Percentiles rank a stretch among this genome's conserved stretches.
phyloP scores from a whole-genome alignment of 2,329 filamentous ascomycete species.

The Clonostachys rosea region DNA sequence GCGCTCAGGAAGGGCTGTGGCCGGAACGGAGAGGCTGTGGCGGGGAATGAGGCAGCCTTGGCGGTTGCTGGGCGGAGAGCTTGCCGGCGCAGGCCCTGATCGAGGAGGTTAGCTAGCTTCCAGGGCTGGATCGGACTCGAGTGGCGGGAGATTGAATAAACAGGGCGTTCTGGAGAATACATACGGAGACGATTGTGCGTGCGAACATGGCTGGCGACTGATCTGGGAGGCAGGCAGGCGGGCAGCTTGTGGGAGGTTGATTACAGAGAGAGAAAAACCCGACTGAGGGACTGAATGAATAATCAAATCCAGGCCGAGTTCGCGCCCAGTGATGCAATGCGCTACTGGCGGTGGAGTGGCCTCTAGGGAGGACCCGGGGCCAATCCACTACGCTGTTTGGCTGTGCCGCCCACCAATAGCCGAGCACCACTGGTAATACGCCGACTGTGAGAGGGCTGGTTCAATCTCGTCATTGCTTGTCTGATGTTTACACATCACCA shows the following conservation, averaged over 20 bases:
- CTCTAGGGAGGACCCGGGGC: no score
- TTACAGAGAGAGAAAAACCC: not conserved
- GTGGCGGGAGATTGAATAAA: no score
- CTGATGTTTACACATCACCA: no score
- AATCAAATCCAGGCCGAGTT: no score
- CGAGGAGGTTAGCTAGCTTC: not conserved
- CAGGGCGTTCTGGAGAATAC: not conserved
- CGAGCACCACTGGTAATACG: no score
- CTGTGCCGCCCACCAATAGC: no score
- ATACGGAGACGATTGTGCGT: conserved; percentile 2
- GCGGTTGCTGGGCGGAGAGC: conserved; percentile 19
- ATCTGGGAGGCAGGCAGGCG: not conserved
- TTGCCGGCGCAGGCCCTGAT: conserved; percentile 27
- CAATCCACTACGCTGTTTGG: no score
- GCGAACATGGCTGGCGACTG: conserved; percentile 2
- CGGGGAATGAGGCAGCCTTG: not conserved
- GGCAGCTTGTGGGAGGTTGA: not conserved
- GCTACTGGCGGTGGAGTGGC: no score
- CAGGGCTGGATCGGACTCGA: not conserved
- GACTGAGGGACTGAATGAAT: no score
- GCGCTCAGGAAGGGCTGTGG: conserved; percentile 15
- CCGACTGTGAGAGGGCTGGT: no score
- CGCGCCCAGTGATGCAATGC: no score
- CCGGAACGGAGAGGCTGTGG: conserved; percentile 2
- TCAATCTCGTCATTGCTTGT: no score